These are phyloP conservation scores for Isatis tinctoria DNA, from an alignment of 345 rosid species.

Conservation along the genomic window DNA sequence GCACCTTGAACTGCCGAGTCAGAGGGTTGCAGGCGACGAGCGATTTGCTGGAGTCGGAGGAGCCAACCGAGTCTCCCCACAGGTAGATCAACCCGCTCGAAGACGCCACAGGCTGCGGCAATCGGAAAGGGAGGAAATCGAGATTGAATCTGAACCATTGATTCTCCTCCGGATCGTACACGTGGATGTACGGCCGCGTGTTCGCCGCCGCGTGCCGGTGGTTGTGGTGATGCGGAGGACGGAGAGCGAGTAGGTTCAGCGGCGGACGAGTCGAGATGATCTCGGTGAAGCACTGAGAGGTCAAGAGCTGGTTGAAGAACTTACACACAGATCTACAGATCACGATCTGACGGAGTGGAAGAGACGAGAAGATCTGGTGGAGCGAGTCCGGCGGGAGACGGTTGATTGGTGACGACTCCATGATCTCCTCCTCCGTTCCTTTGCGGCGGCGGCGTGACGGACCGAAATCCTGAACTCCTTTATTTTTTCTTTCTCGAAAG, in stretches of 20 bases:
- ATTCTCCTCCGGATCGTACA: slow-evolving; percentile 55
- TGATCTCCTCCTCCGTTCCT: slow-evolving; percentile 13
- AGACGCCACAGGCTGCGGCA: slow-evolving; percentile 70
- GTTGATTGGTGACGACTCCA: slow-evolving; percentile 56
- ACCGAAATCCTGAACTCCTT: too few species aligned
- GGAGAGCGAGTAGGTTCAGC: slow-evolving; percentile 69
- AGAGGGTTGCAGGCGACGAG: slow-evolving; percentile 74
- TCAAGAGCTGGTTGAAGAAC: slow-evolving; percentile 46
- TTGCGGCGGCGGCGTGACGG: slow-evolving; percentile 9
- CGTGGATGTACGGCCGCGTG: slow-evolving; percentile 41
- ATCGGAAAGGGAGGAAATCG: slow-evolving; percentile 67
- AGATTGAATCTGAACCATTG: slow-evolving; percentile 69
- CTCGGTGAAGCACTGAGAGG: slow-evolving; percentile 43
- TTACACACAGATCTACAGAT: slow-evolving; percentile 69
- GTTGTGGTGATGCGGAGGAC: slow-evolving; percentile 52
- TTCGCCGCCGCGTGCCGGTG: slow-evolving; percentile 32
- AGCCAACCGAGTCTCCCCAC: slow-evolving; percentile 55
- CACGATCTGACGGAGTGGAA: slow-evolving; percentile 71
- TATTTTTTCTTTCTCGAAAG: not conserved
- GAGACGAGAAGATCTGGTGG: slow-evolving; percentile 76
- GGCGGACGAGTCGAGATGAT: slow-evolving; percentile 47
- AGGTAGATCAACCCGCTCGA: slow-evolving; percentile 65
- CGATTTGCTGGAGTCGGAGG: slow-evolving; percentile 51
- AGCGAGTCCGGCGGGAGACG: slow-evolving; percentile 67
- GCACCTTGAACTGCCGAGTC: slow-evolving; percentile 59